A percentile compares a stretch with the other conserved stretches of the same genome.
Conservation (phyloP, 2,329 filamentous ascomycete species). For the Cercospora sp. region DNA sequence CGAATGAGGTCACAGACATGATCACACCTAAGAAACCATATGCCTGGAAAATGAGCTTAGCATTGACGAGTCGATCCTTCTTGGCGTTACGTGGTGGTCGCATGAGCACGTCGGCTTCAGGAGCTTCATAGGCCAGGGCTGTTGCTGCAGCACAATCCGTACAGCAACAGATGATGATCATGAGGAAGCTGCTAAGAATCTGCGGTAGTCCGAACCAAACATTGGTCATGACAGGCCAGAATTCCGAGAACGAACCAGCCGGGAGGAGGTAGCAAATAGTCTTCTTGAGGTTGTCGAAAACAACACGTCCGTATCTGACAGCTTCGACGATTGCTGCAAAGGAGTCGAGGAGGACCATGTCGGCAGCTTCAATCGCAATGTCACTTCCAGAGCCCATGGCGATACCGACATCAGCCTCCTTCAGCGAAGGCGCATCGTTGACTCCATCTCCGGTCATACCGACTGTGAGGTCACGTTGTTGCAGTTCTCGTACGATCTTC, state of each 20-base stretch:
- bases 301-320: conserved; percentile 69
- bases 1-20: conserved; percentile 44
- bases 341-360: conserved; percentile 65
- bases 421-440: conserved; percentile 56
- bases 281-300: conserved; percentile 81
- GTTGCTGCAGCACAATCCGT: conserved; percentile 75
- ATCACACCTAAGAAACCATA: conserved; percentile 69
- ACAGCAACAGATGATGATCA: conserved; percentile 64
- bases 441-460: conserved; percentile 55
- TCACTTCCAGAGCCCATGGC: conserved; percentile 60
- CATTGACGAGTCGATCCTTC: conserved; percentile 71
- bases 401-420: conserved; percentile 60
- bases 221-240: conserved; percentile 74
- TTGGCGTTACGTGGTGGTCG: conserved; percentile 67
- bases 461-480: conserved; percentile 59
- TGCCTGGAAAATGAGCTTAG: conserved; percentile 69
- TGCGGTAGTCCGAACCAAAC: conserved; percentile 72
- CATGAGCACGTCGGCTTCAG: conserved; percentile 72
- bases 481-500: conserved; percentile 74
- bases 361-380: conserved; percentile 62
- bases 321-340: conserved; percentile 73
- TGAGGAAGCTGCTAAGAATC: conserved; percentile 70
- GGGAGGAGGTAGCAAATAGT: conserved; percentile 72
- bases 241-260: conserved; percentile 72
- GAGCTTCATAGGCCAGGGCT: conserved; percentile 72